These are phyloP conservation scores for Paraphoma chrysanthemicola DNA, from an alignment of 2,329 filamentous ascomycete species.

Conservation along the genomic window DNA sequence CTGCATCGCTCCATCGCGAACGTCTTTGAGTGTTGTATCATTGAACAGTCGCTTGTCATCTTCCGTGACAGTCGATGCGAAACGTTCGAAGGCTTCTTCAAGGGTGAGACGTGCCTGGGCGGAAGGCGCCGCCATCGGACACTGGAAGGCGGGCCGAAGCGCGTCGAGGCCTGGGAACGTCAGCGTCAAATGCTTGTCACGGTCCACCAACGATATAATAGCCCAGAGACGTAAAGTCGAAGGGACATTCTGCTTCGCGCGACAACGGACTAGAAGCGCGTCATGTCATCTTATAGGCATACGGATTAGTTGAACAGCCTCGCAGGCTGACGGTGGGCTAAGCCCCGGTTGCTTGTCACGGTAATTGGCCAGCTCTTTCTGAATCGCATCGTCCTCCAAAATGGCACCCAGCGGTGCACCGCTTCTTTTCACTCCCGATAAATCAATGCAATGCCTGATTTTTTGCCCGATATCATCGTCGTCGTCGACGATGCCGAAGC, in stretches of 20 bases:
- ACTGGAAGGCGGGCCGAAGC: background rate
- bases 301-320: background rate
- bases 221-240: too few relatives aligned
- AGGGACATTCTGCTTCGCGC: too few relatives aligned
- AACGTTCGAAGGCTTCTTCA: slow-evolving; percentile 16
- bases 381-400: too few relatives aligned
- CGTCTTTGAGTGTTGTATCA: slow-evolving; percentile 45
- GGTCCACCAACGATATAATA: too few relatives aligned
- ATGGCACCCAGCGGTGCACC: too few relatives aligned
- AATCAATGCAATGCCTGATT: background rate
- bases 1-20: slow-evolving; percentile 31
- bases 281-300: background rate
- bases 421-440: too few relatives aligned
- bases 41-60: slow-evolving; percentile 12
- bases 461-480: background rate
- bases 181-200: too few relatives aligned
- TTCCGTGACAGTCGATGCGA: slow-evolving; percentile 9
- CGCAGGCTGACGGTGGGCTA: background rate
- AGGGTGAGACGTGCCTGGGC: slow-evolving; percentile 11
- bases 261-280: background rate
- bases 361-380: background rate
- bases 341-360: background rate
- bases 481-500: background rate
- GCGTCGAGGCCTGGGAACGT: too few relatives aligned
- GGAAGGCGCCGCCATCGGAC: slow-evolving; percentile 1